These are phyloP conservation scores for Diutina pseudorugosa DNA, from an alignment of 1,139 yeast species.

Conservation along the genomic window DNA sequence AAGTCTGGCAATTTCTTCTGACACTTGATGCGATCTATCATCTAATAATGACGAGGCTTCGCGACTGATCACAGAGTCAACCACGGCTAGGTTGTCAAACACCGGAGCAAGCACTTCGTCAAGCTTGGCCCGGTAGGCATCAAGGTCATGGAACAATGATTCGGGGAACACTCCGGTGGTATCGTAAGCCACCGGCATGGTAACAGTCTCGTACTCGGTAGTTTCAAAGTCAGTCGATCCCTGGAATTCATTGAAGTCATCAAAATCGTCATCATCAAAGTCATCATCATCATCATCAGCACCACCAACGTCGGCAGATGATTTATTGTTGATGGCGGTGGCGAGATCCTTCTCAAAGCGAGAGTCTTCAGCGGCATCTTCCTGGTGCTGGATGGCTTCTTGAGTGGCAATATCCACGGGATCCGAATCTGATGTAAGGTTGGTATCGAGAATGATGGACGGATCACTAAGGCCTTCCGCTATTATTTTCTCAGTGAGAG, in stretches of 20 bases:
- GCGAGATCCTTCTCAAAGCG: not conserved
- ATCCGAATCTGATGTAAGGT: not conserved
- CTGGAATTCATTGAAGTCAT: slow-evolving; percentile 24
- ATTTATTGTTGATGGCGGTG: not conserved
- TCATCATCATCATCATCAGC: slow-evolving; percentile 6
- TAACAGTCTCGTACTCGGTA: not conserved
- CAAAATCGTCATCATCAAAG: slow-evolving; percentile 17
- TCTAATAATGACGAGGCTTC: slow-evolving; percentile 10
- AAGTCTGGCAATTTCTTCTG: slow-evolving; percentile 21
- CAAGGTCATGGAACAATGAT: slow-evolving; percentile 10
- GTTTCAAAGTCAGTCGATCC: slow-evolving; percentile 7
- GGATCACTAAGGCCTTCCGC: no score
- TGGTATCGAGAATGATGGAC: not conserved
- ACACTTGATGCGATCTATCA: slow-evolving; percentile 18
- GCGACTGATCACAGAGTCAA: not conserved
- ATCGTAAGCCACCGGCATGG: not conserved
- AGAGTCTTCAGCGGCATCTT: not conserved
- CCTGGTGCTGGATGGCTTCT: not conserved
- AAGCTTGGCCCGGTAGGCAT: slow-evolving; percentile 10
- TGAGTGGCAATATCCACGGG: not conserved
- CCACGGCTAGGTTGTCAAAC: slow-evolving; percentile 7
- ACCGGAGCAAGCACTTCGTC: slow-evolving; percentile 13
- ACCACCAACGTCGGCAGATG: not conserved
- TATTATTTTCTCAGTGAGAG: no score
- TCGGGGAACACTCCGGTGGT: slow-evolving; percentile 6